These are phyloP conservation scores for Mucor velutinosus DNA, from an alignment of 371 early-diverging fungal species.

Conservation along the genomic window DNA sequence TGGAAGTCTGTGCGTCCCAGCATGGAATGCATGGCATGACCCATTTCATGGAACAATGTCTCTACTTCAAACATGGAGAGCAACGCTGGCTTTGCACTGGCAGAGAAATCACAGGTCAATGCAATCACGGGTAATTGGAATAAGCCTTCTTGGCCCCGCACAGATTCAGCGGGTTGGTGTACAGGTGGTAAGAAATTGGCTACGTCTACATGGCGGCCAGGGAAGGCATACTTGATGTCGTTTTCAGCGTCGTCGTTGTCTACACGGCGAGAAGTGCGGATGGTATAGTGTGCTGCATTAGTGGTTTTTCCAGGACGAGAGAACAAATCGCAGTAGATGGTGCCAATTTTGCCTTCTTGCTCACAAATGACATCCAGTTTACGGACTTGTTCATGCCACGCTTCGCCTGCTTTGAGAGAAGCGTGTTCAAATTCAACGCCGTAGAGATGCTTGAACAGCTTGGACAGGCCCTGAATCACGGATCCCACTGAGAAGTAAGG, in stretches of 20 bases:
- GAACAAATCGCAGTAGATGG: conserved; percentile 93
- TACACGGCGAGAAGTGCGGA: conserved; percentile 86
- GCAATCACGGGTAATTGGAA: conserved; percentile 82
- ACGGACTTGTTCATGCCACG: conserved; percentile 89
- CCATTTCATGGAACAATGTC: conserved; percentile 98
- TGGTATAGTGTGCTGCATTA: conserved; percentile 94
- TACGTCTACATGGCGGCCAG: conserved; percentile 28
- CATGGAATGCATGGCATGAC: conserved; percentile 98
- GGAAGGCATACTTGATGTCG: conserved; percentile 48
- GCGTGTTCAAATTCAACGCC: conserved; percentile 82
- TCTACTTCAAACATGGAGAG: conserved; percentile 81
- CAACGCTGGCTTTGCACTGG: conserved; percentile 41
- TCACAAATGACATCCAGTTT: conserved; percentile 89
- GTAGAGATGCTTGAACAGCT: conserved; percentile 79
- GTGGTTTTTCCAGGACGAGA: conserved; percentile 74
- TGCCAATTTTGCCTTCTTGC: conserved; percentile 79
- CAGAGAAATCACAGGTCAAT: conserved; percentile 74
- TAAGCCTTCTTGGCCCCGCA: conserved; percentile 49
- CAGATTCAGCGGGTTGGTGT: conserved; percentile 21
- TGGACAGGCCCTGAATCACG: conserved; percentile 85
- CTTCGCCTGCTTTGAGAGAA: conserved; percentile 65
- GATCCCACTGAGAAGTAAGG: conserved; percentile 87
- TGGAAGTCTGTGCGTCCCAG: conserved; percentile 93
- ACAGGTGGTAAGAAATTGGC: conserved; percentile 33
- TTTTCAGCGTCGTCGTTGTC: conserved; percentile 75